Evolutionary conservation across 192 early-diverging fungal genomes (phyloP), one percentile per base, ranked within the genome.

Genomic region (Pilobolus umbonatus): DNA sequence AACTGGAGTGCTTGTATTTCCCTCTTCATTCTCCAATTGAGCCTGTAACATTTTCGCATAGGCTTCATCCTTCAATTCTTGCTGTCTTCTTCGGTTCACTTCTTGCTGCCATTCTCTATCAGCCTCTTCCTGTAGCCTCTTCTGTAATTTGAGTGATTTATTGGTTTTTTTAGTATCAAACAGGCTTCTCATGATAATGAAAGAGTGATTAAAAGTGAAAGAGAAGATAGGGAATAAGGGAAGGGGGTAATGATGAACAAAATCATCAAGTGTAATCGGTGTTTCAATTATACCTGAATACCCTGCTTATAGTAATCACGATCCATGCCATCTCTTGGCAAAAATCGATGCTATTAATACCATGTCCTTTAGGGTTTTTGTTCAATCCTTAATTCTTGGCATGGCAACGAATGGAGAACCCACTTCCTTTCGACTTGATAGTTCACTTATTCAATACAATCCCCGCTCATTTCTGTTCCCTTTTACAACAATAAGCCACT

Each of bases 141-240:
- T 59, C 26, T 35, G 45, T 14, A 59, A 45, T 3, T 31, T 47
- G 7, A 59, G 3, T 34, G 57, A 59, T n/a, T 59, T 59, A 48
- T 59, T 46, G 15, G 31, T 34, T 19, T 59, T 48, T 28, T 46
- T 21, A 30, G 31, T 12, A 24, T 36, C 44, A 38, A 59, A 59
- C 6, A 59, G 25, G 10, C 39, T 25, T 31, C 35, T 54, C 9
- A 17, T 21, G 21, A 21, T 21, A 32, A 19, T 22, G 21, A 45
- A 45, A 19, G 25, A 46, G 25, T 12, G 29, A 24, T 53, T 34
- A 35, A 24, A 32, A 54, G 19, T n/a, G 6, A 30, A 50, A 5
- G 24, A 32, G 11, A 54, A 52, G 35, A 1, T 19, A 35, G 19
- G 32, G 32, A 34, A 54, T 15, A 53, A 36, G 22, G 22, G 35